phyloP scores from a whole-genome alignment of 2,329 filamentous ascomycete genomes.

The Pezicula rhizophila region DNA sequence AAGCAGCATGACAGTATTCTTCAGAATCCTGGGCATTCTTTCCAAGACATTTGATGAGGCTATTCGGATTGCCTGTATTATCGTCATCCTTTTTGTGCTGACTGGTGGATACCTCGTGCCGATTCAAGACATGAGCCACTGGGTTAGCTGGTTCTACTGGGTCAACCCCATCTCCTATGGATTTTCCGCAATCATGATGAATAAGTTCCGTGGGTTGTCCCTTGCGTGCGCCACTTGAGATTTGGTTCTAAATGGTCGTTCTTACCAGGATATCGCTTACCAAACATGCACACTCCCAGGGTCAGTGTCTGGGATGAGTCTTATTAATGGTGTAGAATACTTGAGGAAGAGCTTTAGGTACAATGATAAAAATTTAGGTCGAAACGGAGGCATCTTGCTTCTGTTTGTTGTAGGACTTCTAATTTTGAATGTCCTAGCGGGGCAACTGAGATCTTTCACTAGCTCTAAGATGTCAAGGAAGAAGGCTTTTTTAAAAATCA shows the following conservation, averaged over 20 bases:
- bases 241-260: constrained; percentile 6
- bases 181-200: constrained; percentile 74
- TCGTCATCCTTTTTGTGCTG: no score
- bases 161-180: constrained; percentile 54
- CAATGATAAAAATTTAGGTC: constrained; percentile 52
- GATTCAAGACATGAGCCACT: constrained; percentile 46
- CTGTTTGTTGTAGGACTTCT: not conserved
- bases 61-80: no score
- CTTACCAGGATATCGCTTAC: not conserved
- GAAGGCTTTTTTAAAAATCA: not conserved
- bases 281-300: constrained; percentile 49
- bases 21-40: no score
- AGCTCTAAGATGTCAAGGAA: not conserved
- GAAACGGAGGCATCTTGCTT: constrained; percentile 37
- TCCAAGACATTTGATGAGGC: no score
- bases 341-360: constrained; percentile 49
- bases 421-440: not conserved
- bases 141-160: constrained; percentile 78
- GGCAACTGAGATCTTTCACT: not conserved
- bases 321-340: constrained; percentile 52
- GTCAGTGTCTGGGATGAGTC: constrained; percentile 40
- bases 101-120: no score
- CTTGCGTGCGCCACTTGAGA: constrained; percentile 19
- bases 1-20: no score
- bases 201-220: constrained; percentile 54